Base-by-base conservation (phyloP, 805 yeast genomes). In the Sungouiella blattae region DNA sequence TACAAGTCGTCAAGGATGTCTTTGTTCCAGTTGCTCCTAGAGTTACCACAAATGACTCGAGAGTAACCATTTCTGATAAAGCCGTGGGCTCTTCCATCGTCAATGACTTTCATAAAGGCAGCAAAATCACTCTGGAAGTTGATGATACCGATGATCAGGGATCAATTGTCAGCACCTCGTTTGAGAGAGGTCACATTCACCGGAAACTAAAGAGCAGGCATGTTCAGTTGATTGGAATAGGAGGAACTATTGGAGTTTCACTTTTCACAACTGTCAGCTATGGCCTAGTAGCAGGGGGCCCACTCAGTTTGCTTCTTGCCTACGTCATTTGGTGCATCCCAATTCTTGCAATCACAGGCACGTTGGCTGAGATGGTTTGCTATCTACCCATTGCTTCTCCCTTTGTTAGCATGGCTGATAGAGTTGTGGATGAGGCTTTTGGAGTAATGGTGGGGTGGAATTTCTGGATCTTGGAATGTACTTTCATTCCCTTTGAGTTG, bases 201-300 rank as follows among this genome's bases (percentile, higher is more conserved):
- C 44, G 91, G 30, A 68, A 69, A 20, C 64, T 84, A 37, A 62
- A 70, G 41, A 77, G 79, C 34, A 67, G 95, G 39, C 95, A 87
- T 60, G 78, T 86, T 15, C 87, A 84, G 50, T 67, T 86, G 35
- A 78, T 86, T 41, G 83, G 87, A 11, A 80, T 86, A 16, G 87
- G 91, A 13, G 93, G 91, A 33, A 81, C 87, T 25, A 82, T 85
- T 44, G 94, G 94, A 26, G 81, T 91, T 1, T 91, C 85, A 6
- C 62, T 85, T 5, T 85, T 85, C 45, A 87, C 84, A 4, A 73
- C 86, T 18, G 80, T 83, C 37, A 88, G 89, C 11, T 88, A 84
- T 33, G 94, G 94, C 1, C n/a, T n/a, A n/a, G n/a, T n/a, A n/a
- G n/a, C n/a, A n/a, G n/a, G n/a, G n/a, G n/a, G n/a, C n/a, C 83